Percentiles rank a stretch among this genome's conserved stretches.
Evolutionary conservation across 345 rosid species (phyloP).

Genomic region (Citrus trifoliata): DNA sequence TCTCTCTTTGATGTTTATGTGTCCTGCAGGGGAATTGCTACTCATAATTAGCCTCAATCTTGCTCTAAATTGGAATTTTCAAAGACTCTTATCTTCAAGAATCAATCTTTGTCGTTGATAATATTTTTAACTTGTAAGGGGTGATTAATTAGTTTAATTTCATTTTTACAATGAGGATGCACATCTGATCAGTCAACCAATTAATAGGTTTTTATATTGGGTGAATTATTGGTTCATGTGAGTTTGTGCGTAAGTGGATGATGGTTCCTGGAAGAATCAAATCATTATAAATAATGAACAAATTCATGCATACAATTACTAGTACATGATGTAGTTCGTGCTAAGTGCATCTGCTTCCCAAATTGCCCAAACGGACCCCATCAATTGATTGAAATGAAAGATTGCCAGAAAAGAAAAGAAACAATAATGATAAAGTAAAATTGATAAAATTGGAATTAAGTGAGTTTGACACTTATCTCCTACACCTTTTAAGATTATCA

Average conservation of each 20-base stretch:
- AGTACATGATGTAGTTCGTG: conserved; percentile 5
- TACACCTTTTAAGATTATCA: too few species aligned
- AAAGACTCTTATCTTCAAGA: background rate
- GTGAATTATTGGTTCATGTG: conserved; percentile 39
- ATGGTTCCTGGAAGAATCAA: conserved; percentile 37
- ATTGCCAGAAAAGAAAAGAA: background rate
- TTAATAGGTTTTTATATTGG: background rate
- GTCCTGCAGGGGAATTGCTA: background rate
- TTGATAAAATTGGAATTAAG: background rate
- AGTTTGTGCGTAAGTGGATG: conserved; percentile 20
- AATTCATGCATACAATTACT: background rate
- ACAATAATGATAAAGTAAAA: background rate
- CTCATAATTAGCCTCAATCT: background rate
- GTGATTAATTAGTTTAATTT: background rate
- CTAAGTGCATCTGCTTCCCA: background rate
- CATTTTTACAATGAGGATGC: background rate
- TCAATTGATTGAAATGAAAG: background rate
- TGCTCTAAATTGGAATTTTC: background rate
- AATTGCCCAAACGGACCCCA: background rate
- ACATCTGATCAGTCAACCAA: background rate
- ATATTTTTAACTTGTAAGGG: too few species aligned
- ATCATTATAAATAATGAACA: conserved; percentile 9
- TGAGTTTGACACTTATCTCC: background rate
- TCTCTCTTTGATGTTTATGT: conserved; percentile 10
- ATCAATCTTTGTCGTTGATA: background rate